A percentile compares a stretch with the other conserved stretches of the same genome.
Conservation (phyloP, 164 flowering plant genomes). For the Vitis labrusca region DNA sequence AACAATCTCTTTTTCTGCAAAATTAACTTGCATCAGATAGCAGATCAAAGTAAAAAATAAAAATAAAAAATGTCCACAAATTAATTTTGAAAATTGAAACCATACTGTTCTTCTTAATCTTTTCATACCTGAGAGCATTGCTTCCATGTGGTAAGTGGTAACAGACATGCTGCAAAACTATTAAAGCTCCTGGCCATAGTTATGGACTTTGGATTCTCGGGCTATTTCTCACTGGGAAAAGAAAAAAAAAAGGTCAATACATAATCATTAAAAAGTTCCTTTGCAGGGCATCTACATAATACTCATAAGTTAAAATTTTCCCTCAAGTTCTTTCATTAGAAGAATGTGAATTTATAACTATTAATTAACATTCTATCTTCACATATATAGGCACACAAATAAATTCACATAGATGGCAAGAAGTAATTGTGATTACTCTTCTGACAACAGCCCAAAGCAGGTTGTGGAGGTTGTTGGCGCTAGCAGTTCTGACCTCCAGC, state of each 20-base stretch:
- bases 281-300: too few species aligned
- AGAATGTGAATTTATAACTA: too few species aligned
- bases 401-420: too few species aligned
- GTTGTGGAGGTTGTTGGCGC: conserved; percentile 28
- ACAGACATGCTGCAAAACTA: too few species aligned
- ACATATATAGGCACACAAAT: not conserved
- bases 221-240: conserved; percentile 50
- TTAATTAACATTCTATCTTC: too few species aligned
- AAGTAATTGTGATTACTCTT: conserved; percentile 30
- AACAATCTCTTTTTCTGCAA: conserved; percentile 51
- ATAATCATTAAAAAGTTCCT: too few species aligned
- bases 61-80: not conserved
- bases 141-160: too few species aligned
- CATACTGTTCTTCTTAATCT: too few species aligned
- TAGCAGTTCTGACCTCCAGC: conserved; percentile 10
- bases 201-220: conserved; percentile 46
- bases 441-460: conserved; percentile 41
- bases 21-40: not conserved
- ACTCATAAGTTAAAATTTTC: not conserved
- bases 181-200: conserved; percentile 28
- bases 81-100: too few species aligned
- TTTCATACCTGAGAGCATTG: too few species aligned
- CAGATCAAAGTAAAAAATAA: not conserved
- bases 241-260: not conserved
- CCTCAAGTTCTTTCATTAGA: too few species aligned